Percentiles rank a stretch among this genome's conserved stretches.
phyloP scores from a whole-genome alignment of 352 stramenopile genomes.

The Globisporangium solare region DNA sequence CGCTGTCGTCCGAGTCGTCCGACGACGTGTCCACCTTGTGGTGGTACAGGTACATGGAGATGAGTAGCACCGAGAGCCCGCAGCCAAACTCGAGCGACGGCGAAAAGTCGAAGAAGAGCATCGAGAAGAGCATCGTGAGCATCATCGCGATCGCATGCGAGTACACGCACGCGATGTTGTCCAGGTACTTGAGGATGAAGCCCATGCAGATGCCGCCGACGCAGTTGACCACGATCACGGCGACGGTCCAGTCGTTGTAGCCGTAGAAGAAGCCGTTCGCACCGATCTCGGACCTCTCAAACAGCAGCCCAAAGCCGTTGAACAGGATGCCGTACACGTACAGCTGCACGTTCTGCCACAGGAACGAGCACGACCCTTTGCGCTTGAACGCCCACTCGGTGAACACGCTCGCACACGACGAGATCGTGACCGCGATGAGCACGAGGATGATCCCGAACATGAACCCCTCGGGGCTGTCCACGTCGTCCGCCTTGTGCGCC shows the following conservation, averaged over 20 bases:
- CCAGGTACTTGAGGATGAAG: slow-evolving; percentile 83
- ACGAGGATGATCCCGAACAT: slow-evolving; percentile 59
- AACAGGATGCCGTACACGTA: slow-evolving; percentile 83
- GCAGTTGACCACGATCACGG: slow-evolving; percentile 73
- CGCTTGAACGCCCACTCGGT: slow-evolving; percentile 85
- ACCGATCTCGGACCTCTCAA: slow-evolving; percentile 39
- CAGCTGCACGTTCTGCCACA: slow-evolving; percentile 83
- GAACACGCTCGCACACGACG: slow-evolving; percentile 80
- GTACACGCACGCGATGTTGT: slow-evolving; percentile 89
- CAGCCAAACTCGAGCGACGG: slow-evolving; percentile 83
- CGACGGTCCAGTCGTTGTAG: slow-evolving; percentile 78
- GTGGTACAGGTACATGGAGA: slow-evolving; percentile 89
- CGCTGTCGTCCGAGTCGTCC: slow-evolving; percentile 11
- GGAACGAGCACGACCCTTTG: slow-evolving; percentile 61
- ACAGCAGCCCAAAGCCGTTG: slow-evolving; percentile 58
- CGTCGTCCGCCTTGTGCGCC: slow-evolving; percentile 14
- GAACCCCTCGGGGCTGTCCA: slow-evolving; percentile 22
- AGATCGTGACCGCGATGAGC: slow-evolving; percentile 68
- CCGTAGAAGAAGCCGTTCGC: slow-evolving; percentile 66
- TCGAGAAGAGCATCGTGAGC: slow-evolving; percentile 85
- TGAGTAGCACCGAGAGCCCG: slow-evolving; percentile 68
- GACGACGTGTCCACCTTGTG: slow-evolving; percentile 40
- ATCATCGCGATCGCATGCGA: slow-evolving; percentile 86
- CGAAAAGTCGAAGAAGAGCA: slow-evolving; percentile 82
- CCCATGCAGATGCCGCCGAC: slow-evolving; percentile 72